These are phyloP conservation scores for Calycina herbarum DNA, from an alignment of 2,329 filamentous ascomycete genomes.

Conservation along the genomic window DNA sequence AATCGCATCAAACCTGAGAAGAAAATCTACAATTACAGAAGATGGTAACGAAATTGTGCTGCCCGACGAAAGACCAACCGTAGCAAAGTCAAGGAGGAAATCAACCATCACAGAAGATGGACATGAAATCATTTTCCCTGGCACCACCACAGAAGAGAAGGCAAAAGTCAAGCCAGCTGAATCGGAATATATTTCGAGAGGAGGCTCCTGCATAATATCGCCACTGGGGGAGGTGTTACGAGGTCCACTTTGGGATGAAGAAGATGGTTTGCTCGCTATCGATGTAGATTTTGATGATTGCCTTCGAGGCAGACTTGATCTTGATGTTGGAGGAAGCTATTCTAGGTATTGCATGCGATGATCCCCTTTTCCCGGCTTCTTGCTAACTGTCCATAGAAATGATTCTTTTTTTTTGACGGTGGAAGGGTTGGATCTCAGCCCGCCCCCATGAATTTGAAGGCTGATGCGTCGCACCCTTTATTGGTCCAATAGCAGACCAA, in stretches of 20 bases:
- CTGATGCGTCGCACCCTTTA: neutral
- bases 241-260: constrained; percentile 79
- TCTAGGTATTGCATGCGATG: constrained; percentile 55
- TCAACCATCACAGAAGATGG: constrained; percentile 45
- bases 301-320: constrained; percentile 74
- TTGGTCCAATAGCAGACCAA: too few species aligned
- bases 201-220: constrained; percentile 79
- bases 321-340: constrained; percentile 85
- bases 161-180: constrained; percentile 26
- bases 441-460: constrained; percentile 44
- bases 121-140: constrained; percentile 52
- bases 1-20: neutral
- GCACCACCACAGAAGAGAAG: neutral
- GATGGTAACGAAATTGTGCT: constrained; percentile 58
- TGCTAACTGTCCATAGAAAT: constrained; percentile 43
- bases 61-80: constrained; percentile 10
- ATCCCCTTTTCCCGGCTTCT: neutral
- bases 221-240: constrained; percentile 78
- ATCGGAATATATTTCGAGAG: constrained; percentile 54
- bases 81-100: constrained; percentile 10
- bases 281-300: constrained; percentile 90
- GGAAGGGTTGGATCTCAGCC: constrained; percentile 56
- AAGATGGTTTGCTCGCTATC: constrained; percentile 64
- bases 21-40: constrained; percentile 36
- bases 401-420: constrained; percentile 64